Evolutionary conservation across 2,329 filamentous ascomycete genomes (phyloP), one percentile per base, ranked within the genome.

Genomic region (Aureobasidium uvarum): DNA sequence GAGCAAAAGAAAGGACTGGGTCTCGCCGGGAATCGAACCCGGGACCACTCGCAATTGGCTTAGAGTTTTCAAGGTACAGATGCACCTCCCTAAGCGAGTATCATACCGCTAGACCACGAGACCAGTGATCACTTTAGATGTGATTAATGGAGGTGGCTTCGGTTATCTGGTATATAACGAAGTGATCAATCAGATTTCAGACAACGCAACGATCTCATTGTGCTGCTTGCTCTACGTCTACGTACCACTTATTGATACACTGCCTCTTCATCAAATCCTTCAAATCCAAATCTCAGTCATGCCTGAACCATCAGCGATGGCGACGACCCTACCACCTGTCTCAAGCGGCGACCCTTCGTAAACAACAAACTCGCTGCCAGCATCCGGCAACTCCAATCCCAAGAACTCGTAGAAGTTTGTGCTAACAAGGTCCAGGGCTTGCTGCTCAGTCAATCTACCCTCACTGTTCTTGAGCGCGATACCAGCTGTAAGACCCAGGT

Each of bases 291-390:
- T 67, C 51, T 65, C 69, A 8, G 74, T 68, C 33, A 31, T 52
- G 1, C 73, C 73, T 10, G 67, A 69, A 1, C 82, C 81, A 62
- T 77, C 78, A 7, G 79, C 81, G 16, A 87, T 81, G 13, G 81
- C 85, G 71, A 80, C 81, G 51, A 89, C 79, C 55, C 82, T 75
- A 6, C 81, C 81, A 5, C 82, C 83, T 71, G 88, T 84, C 69
- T 86, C 81, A 67, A 90, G 71, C 23, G 87, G 87, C 69, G 79
- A 86, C 0, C 86, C 86, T 72, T 89, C 86, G 62, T 81, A 86
- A 6, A 89, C 79, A 3, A 88, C 79, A 75, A 88, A 89, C 68
- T 89, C 77, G 69, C 41, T 68, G 67, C 62, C 71, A 68, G 74
- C 67, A 28, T 67, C 52, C 39, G 67, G 54, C 28, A 69, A 33